These are phyloP conservation scores for Beta lomatogona DNA, from an alignment of 179 eudicot species.

Conservation along the genomic window DNA sequence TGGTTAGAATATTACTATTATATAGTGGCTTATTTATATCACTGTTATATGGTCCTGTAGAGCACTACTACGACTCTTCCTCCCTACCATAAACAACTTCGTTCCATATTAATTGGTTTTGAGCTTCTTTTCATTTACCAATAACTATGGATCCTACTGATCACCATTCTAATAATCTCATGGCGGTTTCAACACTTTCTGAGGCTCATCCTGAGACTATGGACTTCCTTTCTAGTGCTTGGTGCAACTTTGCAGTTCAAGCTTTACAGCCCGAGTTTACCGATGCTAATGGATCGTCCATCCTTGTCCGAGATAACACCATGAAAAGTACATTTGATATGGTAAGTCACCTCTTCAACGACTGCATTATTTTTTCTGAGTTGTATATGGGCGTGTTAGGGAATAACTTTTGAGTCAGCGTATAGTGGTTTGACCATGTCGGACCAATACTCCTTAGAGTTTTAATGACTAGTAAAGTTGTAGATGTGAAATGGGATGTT, in stretches of 20 bases:
- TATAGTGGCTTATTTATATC: not conserved
- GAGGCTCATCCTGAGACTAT: constrained; percentile 89
- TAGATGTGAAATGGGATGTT: too few relatives aligned
- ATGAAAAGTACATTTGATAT: constrained; percentile 20
- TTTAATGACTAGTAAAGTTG: too few relatives aligned
- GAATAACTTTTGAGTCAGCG: too few relatives aligned
- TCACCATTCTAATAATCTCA: constrained; percentile 21
- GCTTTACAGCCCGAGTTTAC: constrained; percentile 47
- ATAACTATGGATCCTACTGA: constrained; percentile 40
- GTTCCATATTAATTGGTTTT: not conserved
- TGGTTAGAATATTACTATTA: not conserved
- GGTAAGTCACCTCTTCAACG: constrained; percentile 6
- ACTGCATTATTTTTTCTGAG: not conserved
- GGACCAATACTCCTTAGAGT: too few relatives aligned
- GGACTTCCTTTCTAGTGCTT: constrained; percentile 83
- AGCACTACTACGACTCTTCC: not conserved
- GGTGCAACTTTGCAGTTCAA: constrained; percentile 94
- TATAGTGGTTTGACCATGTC: too few relatives aligned
- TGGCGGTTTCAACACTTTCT: constrained; percentile 48
- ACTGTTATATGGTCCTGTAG: not conserved
- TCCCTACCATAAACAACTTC: not conserved
- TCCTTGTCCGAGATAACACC: constrained; percentile 12
- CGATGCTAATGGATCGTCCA: constrained; percentile 17
- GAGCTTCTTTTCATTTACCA: not conserved
- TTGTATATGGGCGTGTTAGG: not conserved